Evolutionary conservation across 208 protist genomes (phyloP), one percentile per base, ranked within the genome.

Genomic region (Entamoeba histolytica): DNA sequence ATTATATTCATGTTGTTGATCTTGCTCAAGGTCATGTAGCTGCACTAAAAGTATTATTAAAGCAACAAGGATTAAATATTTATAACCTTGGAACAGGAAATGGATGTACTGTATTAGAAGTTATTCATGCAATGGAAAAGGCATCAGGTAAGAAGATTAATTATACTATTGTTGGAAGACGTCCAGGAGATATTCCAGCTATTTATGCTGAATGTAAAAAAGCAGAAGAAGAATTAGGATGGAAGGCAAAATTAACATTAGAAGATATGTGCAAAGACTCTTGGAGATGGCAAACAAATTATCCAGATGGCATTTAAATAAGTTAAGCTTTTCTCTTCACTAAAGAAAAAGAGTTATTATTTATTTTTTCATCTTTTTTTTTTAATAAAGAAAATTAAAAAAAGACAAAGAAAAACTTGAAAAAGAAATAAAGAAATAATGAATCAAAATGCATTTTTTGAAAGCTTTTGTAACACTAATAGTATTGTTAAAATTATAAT

Each of bases 1-100:
- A 95, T 87, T 95, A 95, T 92, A 94, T 95, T 49, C 95, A 95
- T 93, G 95, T 95, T 10, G 44, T 39, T 8, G 95, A 95, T 49
- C 91, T 95, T 4, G 95, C 94, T 49, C 4, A 92, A 44, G 94
- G 73, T 4, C 95, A 95, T 73, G 23, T 93, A n/a, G 12, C 69
- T 19, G 93, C 93, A 0, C 12, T 95, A 39, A 28, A 51, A 50
- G 44, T 92, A 7, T 87, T 55, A n/a, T 17, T 8, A 55, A 91
- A 91, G n/a, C 15, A 6, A 31, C 12, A 57, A 28, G 91, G 10
- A 50, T 61, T 10, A 23, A 73, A 92, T 14, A 39, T 8, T 35
- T 94, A 92, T 12, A 94, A 94, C 73, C 44, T 94, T 3, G 94
- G 94, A 6, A 69, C 28, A 23, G 93, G 93, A 61, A 50, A 69